phyloP scores from a whole-genome alignment of 768 basidiomycete genomes.

The Mycena belliarum region DNA sequence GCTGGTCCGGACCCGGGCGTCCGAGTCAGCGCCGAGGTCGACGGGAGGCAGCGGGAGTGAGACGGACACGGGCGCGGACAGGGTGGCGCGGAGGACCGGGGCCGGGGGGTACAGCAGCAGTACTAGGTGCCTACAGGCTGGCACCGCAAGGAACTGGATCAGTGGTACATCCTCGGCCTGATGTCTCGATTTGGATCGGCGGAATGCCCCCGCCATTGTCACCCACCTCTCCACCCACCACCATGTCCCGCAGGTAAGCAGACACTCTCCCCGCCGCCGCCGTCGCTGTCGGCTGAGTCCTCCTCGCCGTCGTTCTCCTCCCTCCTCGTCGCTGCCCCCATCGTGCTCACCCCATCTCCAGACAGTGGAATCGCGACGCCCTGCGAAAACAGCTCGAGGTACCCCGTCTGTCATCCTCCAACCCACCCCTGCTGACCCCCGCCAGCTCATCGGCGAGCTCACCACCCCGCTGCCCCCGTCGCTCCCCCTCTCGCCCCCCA shows the following conservation, averaged over 20 bases:
- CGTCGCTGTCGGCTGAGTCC: too few relatives aligned
- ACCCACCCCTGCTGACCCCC: slow-evolving; percentile 3
- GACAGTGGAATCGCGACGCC: slow-evolving; percentile 52
- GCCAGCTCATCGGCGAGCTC: slow-evolving; percentile 45
- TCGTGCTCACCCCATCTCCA: slow-evolving; percentile 26
- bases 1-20: too few relatives aligned
- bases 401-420: slow-evolving; percentile 4
- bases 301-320: slow-evolving; percentile 28
- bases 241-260: slow-evolving; percentile 13
- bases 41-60: too few relatives aligned
- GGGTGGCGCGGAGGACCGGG: too few relatives aligned
- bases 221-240: slow-evolving; percentile 19
- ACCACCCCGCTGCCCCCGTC: slow-evolving; percentile 44
- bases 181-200: too few relatives aligned
- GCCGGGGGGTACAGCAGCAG: too few relatives aligned
- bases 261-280: too few relatives aligned
- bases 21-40: too few relatives aligned
- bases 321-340: background rate
- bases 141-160: too few relatives aligned
- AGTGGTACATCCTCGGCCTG: too few relatives aligned
- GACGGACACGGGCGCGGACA: too few relatives aligned
- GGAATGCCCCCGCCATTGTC: background rate
- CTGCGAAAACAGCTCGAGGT: slow-evolving; percentile 53
- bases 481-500: slow-evolving; percentile 53
- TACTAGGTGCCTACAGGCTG: too few relatives aligned